Base-by-base conservation (phyloP, 2,329 filamentous ascomycete species). In the Phialophora tarda region DNA sequence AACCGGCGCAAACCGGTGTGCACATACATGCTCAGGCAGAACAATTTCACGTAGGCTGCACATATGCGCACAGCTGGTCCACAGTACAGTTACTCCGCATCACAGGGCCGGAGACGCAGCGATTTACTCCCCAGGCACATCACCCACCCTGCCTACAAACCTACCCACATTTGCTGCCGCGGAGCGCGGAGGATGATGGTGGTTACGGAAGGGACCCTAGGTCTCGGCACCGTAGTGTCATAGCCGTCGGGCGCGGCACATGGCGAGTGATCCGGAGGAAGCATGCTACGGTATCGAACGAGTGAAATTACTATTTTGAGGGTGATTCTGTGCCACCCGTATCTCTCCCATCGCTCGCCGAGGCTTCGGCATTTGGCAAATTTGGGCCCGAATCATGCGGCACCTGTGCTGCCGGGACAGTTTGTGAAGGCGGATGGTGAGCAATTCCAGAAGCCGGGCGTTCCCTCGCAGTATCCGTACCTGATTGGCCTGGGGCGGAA, bases 291-390 rank as follows among this genome's bases (percentile, higher is more conserved):
- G 26, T 26, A 17, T 41, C 55, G 11, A 14, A 23, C 21, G 21
- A 11, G 24, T 38, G 38, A 56, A 3, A 11, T 32, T 56, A 10
- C 51, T 62, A 56, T 47, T 11, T 28, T 2, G 51, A 24, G 10
- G 21, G 12, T 24, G 38, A 41, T 53, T 28, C 24, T 21, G 57
- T 65, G 38, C 58, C 58, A 21, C 63, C 58, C 4, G 58, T 65
- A 47, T 62, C 51, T 58, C 63, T 57, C n/a, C 28, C 63, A 48
- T 65, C 63, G 17, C 28, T 51, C 24, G 41, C 48, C 48, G 32
- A 12, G 32, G 4, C 17, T 55, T 41, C 14, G 14, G 12, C 38
- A 14, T 30, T 21, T 8, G 51, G 10, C 23, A 30, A 14, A 30
- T n/a, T 30, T 17, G 28, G 26, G 23, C 23, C 1, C 4, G 24